These are phyloP conservation scores for Pythium diclinum DNA, from an alignment of 352 stramenopile genomes.

Conservation along the genomic window DNA sequence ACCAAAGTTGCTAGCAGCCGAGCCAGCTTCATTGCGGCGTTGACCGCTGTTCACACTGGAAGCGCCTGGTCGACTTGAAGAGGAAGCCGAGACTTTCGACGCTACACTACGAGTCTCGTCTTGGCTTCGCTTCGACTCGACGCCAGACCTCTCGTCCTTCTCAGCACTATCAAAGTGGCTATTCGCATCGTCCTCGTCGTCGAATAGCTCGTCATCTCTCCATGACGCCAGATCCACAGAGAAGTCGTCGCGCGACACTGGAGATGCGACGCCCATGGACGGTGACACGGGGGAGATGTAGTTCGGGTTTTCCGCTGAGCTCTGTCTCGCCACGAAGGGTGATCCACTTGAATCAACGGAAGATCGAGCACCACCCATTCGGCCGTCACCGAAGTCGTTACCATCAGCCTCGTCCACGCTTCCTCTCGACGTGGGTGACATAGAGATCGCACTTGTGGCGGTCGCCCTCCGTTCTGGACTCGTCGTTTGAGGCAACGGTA, in stretches of 20 bases:
- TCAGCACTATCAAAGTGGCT: not conserved
- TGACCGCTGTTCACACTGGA: not conserved
- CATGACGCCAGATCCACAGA: conserved; percentile 28
- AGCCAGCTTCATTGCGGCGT: not conserved
- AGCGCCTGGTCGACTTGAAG: not conserved
- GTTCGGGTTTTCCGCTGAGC: conserved; percentile 8
- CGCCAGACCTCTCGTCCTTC: conserved; percentile 3
- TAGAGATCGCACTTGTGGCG: not conserved
- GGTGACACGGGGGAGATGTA: not conserved
- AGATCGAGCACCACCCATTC: not conserved
- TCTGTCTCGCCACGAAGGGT: conserved; percentile 3
- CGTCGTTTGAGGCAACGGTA: conserved; percentile 22
- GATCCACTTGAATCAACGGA: not conserved
- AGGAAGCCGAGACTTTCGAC: conserved; percentile 1
- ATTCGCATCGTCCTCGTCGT: conserved; percentile 17
- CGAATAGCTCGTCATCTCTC: conserved; percentile 35
- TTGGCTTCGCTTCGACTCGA: conserved; percentile 14
- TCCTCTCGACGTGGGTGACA: not conserved
- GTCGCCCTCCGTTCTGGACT: conserved; percentile 10
- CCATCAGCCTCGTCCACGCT: conserved; percentile 1
- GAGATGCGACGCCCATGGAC: not conserved
- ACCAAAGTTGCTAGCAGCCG: not conserved
- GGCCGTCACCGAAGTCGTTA: not conserved
- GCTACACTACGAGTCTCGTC: conserved; percentile 6
- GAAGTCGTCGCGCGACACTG: conserved; percentile 17